Conservation (phyloP, 2,329 filamentous ascomycete species). For the Nemania sp. region DNA sequence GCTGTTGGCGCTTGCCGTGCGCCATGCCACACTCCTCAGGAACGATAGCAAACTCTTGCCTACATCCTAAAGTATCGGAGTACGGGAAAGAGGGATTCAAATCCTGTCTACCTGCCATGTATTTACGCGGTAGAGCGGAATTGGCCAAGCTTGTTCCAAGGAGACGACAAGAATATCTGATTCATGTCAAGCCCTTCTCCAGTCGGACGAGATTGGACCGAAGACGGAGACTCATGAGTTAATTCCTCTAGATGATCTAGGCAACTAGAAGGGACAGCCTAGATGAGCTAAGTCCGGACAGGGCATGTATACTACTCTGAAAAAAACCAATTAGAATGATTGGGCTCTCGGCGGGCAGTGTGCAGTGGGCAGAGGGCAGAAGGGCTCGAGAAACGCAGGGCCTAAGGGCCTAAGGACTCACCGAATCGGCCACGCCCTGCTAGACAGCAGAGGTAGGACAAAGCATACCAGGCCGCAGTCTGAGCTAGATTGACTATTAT, state of each 20-base stretch:
- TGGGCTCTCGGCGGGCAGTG: no score
- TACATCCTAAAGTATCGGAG: neutral
- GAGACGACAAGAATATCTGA: conserved; percentile 13
- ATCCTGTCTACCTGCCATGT: conserved; percentile 10
- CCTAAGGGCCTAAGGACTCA: conserved; percentile 13
- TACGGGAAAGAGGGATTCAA: conserved; percentile 5
- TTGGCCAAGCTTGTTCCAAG: conserved; percentile 17
- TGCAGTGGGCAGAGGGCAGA: conserved; percentile 16
- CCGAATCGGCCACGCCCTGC: conserved; percentile 20
- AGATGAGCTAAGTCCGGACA: conserved; percentile 2
- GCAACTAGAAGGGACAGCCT: conserved; percentile 5
- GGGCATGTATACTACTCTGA: conserved; percentile 6
- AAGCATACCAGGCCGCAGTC: conserved; percentile 18
- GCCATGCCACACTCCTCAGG: neutral
- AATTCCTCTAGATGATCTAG: conserved; percentile 1
- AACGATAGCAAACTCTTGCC: conserved; percentile 11
- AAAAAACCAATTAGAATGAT: neutral
- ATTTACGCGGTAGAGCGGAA: conserved; percentile 13
- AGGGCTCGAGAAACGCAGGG: neutral
- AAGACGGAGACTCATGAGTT: conserved; percentile 2
- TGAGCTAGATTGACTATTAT: conserved; percentile 7
- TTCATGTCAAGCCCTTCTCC: conserved; percentile 4
- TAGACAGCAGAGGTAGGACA: conserved; percentile 12
- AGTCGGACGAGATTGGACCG: conserved; percentile 1
- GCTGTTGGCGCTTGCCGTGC: conserved; percentile 4